Evolutionary conservation across 805 yeast species (phyloP).

Genomic region (Saccharomycopsis fermentans): DNA sequence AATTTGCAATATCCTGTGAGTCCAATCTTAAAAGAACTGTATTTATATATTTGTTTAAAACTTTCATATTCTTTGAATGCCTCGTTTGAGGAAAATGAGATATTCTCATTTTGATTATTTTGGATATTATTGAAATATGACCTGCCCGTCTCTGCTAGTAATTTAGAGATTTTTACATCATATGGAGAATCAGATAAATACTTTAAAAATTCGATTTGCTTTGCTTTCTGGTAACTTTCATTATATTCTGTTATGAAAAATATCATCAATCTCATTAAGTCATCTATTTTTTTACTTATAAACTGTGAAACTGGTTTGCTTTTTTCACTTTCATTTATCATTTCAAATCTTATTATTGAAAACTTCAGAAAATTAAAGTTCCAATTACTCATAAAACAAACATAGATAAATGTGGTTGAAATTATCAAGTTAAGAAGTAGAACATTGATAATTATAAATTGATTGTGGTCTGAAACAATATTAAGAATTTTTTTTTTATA

Average conservation of each 20-base stretch:
- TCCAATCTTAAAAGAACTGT: conserved; percentile 25
- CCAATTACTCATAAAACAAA: not conserved
- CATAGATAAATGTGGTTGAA: not conserved
- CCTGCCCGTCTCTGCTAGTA: not conserved
- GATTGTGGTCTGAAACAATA: not conserved
- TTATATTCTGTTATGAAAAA: not conserved
- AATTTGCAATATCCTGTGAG: conserved; percentile 28
- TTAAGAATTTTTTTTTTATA: not conserved
- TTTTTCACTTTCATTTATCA: not conserved
- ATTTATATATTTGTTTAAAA: conserved; percentile 20
- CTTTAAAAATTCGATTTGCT: not conserved
- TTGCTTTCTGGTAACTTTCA: not conserved
- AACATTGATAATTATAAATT: not conserved
- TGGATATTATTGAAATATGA: not conserved
- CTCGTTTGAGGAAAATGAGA: not conserved
- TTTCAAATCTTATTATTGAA: not conserved
- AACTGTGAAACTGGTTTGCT: not conserved
- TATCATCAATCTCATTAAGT: not conserved
- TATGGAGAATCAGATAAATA: not conserved
- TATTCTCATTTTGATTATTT: not conserved
- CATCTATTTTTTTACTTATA: not conserved
- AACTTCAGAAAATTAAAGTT: not conserved
- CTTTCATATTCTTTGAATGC: not conserved
- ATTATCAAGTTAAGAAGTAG: not conserved
- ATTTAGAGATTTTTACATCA: not conserved